Conservation (phyloP, 2,329 filamentous ascomycete genomes). For the Alternaria brassicae region DNA sequence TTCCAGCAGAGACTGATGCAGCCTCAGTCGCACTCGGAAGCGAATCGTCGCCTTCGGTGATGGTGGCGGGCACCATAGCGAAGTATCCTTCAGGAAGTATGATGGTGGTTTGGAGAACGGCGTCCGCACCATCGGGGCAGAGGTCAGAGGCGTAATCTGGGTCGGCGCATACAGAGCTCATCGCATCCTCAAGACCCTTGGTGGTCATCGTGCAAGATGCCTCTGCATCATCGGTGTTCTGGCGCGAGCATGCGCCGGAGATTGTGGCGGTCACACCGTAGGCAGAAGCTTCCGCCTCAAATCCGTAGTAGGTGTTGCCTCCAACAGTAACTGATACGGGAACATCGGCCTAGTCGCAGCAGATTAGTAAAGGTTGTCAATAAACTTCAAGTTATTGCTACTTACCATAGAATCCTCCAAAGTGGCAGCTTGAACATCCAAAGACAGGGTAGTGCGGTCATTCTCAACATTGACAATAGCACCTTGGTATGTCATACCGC, state of each 20-base stretch:
- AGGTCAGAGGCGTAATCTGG: not conserved
- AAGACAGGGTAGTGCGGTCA: conserved; percentile 29
- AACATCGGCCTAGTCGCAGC: not conserved
- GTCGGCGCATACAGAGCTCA: conserved; percentile 19
- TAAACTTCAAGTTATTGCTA: not conserved
- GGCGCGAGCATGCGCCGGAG: conserved; percentile 21
- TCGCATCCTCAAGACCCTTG: conserved; percentile 8
- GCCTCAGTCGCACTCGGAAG: conserved; percentile 31
- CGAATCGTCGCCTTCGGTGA: conserved; percentile 40
- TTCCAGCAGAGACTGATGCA: conserved; percentile 23
- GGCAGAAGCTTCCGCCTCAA: conserved; percentile 15
- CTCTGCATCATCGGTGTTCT: conserved; percentile 14
- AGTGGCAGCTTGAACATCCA: conserved; percentile 14
- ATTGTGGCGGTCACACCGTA: conserved; percentile 16
- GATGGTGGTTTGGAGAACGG: not conserved
- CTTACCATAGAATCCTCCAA: not conserved
- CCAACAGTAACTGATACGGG: conserved; percentile 19
- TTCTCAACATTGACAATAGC: conserved; percentile 32
- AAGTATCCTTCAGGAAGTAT: conserved; percentile 17
- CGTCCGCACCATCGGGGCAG: not conserved
- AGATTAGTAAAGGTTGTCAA: conserved; percentile 1
- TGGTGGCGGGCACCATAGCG: conserved; percentile 29
- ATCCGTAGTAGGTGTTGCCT: conserved; percentile 29
- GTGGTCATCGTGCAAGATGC: conserved; percentile 27
- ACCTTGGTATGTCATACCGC: conserved; percentile 23